Evolutionary conservation across 805 yeast genomes (phyloP), one percentile per base, ranked within the genome.

Genomic region (Ogataea paradorogensis): DNA sequence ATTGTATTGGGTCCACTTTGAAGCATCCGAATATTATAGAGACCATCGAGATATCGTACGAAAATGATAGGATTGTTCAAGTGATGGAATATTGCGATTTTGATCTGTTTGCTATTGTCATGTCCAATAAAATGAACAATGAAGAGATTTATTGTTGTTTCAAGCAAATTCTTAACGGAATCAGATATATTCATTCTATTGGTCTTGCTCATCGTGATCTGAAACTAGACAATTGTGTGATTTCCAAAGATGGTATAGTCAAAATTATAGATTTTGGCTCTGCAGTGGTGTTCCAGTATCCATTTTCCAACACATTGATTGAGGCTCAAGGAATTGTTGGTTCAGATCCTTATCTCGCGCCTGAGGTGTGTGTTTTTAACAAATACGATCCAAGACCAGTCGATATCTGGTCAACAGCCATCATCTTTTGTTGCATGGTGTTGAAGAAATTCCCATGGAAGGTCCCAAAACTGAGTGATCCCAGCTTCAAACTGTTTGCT

Each of bases 31-130:
- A 90, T 59, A 84, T 90, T 48, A 84, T 90, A 43, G 91, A 86
- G 60, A 90, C 97, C 1, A 78, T 90, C 38, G 97, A 90, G 58
- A 88, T 90, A 37, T 83, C 90, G 32, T 88, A 87, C 62, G 97
- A 90, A 55, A 80, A 83, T 50, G 93, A 86, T 47, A 72, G 91
- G 41, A 83, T 88, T 43, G 78, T 84, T 52, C 96, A 90, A 64
- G 90, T 90, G 33, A 84, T 90, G 95, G 97, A 90, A 58, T 90
- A 87, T 62, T 89, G 96, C 61, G 95, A 90, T 51, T 89, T 76
- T 59, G 97, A 90, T 60, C 69, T 90, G 50, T 90, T 90, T 63
- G 96, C 96, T 9, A 85, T 90, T 42, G 96, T 90, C 23, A 89
- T 90, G 95, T 81, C 90, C 37, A 87, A 88, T 52, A 84, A 85